A percentile compares a stretch with the other conserved stretches of the same genome.
Evolutionary conservation across 768 basidiomycete species (phyloP).

Genomic region (Tylopilus subfusipes): DNA sequence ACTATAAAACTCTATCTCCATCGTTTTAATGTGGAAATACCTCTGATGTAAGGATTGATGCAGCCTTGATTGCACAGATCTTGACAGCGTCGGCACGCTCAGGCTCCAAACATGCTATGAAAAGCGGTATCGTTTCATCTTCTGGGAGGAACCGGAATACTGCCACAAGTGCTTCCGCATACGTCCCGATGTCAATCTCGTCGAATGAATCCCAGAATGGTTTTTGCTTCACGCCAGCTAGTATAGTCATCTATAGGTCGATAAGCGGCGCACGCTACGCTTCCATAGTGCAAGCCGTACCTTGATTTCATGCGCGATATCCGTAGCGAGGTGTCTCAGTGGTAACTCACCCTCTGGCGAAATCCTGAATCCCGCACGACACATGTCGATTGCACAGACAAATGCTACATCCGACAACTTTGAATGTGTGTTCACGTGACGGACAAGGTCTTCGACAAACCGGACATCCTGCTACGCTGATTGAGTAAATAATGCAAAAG

Average conservation of each 20-base stretch:
- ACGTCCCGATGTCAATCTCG: slow-evolving; percentile 71
- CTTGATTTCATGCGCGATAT: slow-evolving; percentile 79
- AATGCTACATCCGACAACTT: slow-evolving; percentile 66
- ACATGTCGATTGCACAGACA: slow-evolving; percentile 73
- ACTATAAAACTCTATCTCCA: slow-evolving; percentile 8
- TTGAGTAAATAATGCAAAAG: background rate
- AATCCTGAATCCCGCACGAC: slow-evolving; percentile 60
- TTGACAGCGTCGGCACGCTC: slow-evolving; percentile 82
- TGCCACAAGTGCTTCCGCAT: slow-evolving; percentile 69
- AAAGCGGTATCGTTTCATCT: slow-evolving; percentile 58
- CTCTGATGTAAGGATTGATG: slow-evolving; percentile 64
- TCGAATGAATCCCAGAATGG: slow-evolving; percentile 73
- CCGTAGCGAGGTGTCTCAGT: slow-evolving; percentile 60
- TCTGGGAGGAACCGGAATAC: slow-evolving; percentile 67
- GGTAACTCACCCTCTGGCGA: slow-evolving; percentile 57
- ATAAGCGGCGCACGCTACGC: background rate
- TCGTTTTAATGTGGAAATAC: slow-evolving; percentile 33
- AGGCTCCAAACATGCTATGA: slow-evolving; percentile 64
- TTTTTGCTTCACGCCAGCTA: slow-evolving; percentile 38
- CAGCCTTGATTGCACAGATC: slow-evolving; percentile 71
- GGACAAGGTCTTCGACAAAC: slow-evolving; percentile 61
- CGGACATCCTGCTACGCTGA: slow-evolving; percentile 39
- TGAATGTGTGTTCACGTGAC: slow-evolving; percentile 49
- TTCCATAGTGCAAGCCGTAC: slow-evolving; percentile 37
- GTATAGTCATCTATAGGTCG: slow-evolving; percentile 20